These are phyloP conservation scores for Marasmius sp. DNA, from an alignment of 1,284 basidiomycete genomes.

Conservation along the genomic window DNA sequence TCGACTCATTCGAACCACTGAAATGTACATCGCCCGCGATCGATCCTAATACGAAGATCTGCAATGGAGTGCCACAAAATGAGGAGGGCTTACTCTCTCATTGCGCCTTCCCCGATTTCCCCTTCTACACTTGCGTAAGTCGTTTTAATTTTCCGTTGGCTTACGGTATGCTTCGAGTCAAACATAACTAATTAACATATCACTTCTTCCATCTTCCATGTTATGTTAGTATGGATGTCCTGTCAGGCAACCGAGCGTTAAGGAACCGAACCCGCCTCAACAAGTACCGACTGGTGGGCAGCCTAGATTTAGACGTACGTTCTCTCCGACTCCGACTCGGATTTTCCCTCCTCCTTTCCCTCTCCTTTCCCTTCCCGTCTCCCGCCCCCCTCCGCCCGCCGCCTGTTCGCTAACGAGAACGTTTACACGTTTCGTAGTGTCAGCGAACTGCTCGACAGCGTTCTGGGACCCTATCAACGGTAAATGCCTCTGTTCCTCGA, in stretches of 20 bases:
- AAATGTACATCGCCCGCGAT: conserved; percentile 66
- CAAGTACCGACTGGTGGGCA: conserved; percentile 40
- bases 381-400: background rate
- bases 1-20: conserved; percentile 52
- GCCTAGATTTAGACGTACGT: conserved; percentile 55
- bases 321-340: no score
- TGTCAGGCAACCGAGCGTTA: conserved; percentile 46
- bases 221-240: conserved; percentile 84
- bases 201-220: conserved; percentile 1
- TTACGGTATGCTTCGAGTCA: background rate
- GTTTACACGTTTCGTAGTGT: conserved; percentile 39
- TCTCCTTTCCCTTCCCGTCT: background rate
- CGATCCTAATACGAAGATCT: conserved; percentile 53
- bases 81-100: conserved; percentile 58
- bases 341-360: no score
- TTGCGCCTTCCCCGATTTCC: conserved; percentile 72
- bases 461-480: conserved; percentile 77
- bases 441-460: conserved; percentile 73
- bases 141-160: no score
- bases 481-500: conserved; percentile 60
- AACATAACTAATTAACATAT: background rate
- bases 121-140: conserved; percentile 75
- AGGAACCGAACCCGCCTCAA: conserved; percentile 68
- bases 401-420: no score
- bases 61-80: conserved; percentile 72